Evolutionary conservation across 345 rosid genomes (phyloP), one percentile per base, ranked within the genome.

Genomic region (Camelina neglecta): DNA sequence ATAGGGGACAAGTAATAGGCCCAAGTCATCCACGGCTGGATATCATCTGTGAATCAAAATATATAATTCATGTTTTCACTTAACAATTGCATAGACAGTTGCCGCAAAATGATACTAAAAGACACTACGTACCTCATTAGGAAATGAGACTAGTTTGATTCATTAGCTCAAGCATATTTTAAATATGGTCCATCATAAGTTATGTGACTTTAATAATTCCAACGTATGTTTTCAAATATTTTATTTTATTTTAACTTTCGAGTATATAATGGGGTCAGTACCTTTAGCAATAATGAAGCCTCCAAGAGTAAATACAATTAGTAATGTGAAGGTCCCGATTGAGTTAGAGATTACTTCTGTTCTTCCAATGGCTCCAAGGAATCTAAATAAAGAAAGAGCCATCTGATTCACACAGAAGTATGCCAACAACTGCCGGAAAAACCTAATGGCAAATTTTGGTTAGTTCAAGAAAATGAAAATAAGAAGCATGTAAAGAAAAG

Each of bases 281-380:
- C 53, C 77, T 82, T 75, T 89, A 79, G 96, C 85, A 62, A 93
- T 64, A 67, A 93, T 83, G 79, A 93, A 88, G 67, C 98, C 98
- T 80, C 97, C 98, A 20, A 93, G 96, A 44, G 81, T 83, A 65
- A 93, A 88, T 73, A 88, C 87, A 58, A 91, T 3, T 31, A 89
- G 82, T 84, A 93, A 83, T 72, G 91, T 75, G 75, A 93, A 88
- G 65, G 86, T 78, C 2, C 93, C 98, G 0, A 87, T 71, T 16
- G 92, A 86, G 80, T 76, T 90, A 16, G 98, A 80, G 11, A 89
- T 80, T 12, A 93, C 92, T 73, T 77, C 84, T 60, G 93, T 86
- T 79, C 98, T 86, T 78, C 96, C 98, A 42, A 93, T 24, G 5
- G 96, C 95, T 78, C 93, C 98, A 77, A 88, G 83, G 81, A 90